Conservation (phyloP, 441 rosid genomes). For the Adansonia madagascariensis region DNA sequence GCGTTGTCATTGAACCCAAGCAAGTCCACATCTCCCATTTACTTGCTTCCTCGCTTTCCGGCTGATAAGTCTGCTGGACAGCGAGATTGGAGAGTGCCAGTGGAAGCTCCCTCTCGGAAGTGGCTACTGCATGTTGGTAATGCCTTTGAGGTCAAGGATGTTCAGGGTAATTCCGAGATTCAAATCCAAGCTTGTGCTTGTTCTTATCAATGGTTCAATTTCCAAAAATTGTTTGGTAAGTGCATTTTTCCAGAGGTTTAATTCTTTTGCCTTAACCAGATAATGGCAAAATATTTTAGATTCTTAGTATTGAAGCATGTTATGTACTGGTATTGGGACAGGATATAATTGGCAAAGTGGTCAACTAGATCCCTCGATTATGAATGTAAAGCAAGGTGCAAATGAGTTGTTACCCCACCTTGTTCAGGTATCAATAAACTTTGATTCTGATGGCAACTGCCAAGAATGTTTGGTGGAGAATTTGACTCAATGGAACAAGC, state of each 20-base stretch:
- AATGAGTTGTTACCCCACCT: conserved; percentile 61
- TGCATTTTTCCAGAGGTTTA: neutral
- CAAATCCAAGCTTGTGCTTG: conserved; percentile 62
- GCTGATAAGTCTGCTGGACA: conserved; percentile 14
- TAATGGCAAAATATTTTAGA: neutral
- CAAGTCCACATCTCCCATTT: conserved; percentile 68
- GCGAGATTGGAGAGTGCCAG: conserved; percentile 75
- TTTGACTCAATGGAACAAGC: conserved; percentile 54
- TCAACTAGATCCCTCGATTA: conserved; percentile 77
- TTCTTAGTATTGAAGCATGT: neutral
- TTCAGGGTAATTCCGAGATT: conserved; percentile 52
- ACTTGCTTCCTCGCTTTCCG: conserved; percentile 74
- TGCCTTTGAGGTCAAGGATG: conserved; percentile 57
- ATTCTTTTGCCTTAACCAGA: neutral
- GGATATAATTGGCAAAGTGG: conserved; percentile 84
- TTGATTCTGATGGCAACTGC: conserved; percentile 52
- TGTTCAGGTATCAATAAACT: conserved; percentile 60
- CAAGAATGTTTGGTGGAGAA: conserved; percentile 52
- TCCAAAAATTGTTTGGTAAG: conserved; percentile 70
- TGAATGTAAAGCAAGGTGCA: conserved; percentile 55
- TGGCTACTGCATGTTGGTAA: conserved; percentile 85
- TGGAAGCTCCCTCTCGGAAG: conserved; percentile 68
- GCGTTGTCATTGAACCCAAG: conserved; percentile 79
- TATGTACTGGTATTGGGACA: conserved; percentile 26
- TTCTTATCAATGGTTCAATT: conserved; percentile 87